Evolutionary conservation across 1,284 basidiomycete species (phyloP).

Genomic region (Trichosporon faecale): DNA sequence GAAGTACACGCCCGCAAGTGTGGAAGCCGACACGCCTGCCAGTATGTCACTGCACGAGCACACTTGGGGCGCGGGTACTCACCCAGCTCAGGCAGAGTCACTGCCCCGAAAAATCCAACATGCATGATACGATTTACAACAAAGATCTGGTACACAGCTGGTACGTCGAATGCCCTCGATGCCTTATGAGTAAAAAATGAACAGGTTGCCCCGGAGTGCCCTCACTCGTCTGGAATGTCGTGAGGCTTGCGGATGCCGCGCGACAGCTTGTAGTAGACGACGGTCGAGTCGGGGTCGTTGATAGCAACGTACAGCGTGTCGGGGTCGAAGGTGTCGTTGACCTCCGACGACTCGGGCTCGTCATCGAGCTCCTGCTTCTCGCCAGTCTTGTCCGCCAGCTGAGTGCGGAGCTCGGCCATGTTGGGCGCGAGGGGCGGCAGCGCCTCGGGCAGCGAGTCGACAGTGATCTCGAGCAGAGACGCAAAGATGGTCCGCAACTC

Average conservation of each 20-base stretch:
- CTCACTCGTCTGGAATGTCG: constrained; percentile 52
- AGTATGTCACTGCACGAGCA: neutral
- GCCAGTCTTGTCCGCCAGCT: constrained; percentile 16
- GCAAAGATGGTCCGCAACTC: constrained; percentile 42
- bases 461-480: constrained; percentile 26
- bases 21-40: too few relatives aligned
- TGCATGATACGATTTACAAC: constrained; percentile 14
- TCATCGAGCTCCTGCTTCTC: constrained; percentile 5
- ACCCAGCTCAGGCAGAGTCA: neutral
- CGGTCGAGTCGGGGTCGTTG: constrained; percentile 47
- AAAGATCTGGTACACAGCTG: neutral
- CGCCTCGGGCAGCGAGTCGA: constrained; percentile 27
- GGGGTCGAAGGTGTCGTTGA: constrained; percentile 31
- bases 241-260: constrained; percentile 53
- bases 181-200: neutral
- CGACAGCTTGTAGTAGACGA: constrained; percentile 53
- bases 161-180: neutral
- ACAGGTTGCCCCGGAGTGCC: neutral
- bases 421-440: constrained; percentile 34
- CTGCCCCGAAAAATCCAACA: neutral
- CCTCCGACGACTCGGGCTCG: constrained; percentile 15
- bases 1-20: too few relatives aligned
- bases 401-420: constrained; percentile 28
- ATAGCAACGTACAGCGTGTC: constrained; percentile 51
- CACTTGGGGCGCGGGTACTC: neutral